Evolutionary conservation across 2,329 filamentous ascomycete genomes (phyloP).

Genomic region (Neocucurbitaria cava): DNA sequence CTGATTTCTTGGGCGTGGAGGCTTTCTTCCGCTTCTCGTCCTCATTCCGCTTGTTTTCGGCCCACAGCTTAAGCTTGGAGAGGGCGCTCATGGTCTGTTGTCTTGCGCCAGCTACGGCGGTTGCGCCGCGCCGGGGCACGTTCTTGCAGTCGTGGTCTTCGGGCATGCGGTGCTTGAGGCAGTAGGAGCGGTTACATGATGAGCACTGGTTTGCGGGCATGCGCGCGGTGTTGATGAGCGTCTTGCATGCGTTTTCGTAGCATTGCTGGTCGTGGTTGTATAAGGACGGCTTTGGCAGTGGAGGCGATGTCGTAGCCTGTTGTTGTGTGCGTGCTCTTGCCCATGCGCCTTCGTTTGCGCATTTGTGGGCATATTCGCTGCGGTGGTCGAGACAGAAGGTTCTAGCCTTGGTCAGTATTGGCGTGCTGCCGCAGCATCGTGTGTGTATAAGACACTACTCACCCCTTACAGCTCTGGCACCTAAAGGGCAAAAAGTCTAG

Average conservation of each 20-base stretch:
- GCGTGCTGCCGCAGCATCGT: background rate
- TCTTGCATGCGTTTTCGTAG: constrained; percentile 71
- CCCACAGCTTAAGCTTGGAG: constrained; percentile 80
- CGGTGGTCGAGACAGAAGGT: constrained; percentile 96
- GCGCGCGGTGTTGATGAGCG: constrained; percentile 71
- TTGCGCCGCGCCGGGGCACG: constrained; percentile 63
- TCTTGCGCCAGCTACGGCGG: constrained; percentile 54
- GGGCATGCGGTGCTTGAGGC: constrained; percentile 75
- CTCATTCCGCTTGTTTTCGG: constrained; percentile 77
- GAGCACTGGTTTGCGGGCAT: constrained; percentile 74
- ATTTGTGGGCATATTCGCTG: constrained; percentile 80
- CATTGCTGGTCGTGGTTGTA: constrained; percentile 72
- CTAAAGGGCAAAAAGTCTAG: constrained; percentile 96
- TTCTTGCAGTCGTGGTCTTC: constrained; percentile 88
- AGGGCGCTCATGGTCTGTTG: constrained; percentile 74
- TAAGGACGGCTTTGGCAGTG: constrained; percentile 60
- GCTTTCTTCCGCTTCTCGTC: constrained; percentile 59
- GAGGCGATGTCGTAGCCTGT: constrained; percentile 30
- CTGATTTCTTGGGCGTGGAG: constrained; percentile 27
- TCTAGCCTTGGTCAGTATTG: constrained; percentile 47
- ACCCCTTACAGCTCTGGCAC: constrained; percentile 83
- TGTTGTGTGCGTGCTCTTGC: constrained; percentile 56
- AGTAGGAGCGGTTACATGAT: constrained; percentile 76
- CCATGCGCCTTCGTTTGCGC: constrained; percentile 67
- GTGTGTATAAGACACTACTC: constrained; percentile 16